phyloP scores from a whole-genome alignment of 2,329 filamentous ascomycete species.

The Penicillium sp. region DNA sequence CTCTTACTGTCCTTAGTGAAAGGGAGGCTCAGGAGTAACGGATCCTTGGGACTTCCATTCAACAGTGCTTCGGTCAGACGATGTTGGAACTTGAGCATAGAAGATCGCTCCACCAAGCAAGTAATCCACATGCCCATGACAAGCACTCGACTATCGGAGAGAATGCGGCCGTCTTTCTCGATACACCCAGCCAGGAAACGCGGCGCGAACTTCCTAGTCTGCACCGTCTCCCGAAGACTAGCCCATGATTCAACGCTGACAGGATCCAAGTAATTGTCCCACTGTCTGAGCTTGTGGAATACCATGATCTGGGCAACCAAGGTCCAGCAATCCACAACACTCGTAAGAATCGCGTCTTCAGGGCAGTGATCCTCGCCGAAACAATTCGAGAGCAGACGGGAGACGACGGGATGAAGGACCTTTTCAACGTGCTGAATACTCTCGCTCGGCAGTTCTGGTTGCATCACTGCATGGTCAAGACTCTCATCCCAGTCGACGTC shows the following conservation, averaged over 20 bases:
- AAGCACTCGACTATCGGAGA: constrained; percentile 49
- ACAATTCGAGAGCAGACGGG: constrained; percentile 59
- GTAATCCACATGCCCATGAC: constrained; percentile 57
- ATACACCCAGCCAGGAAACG: constrained; percentile 50
- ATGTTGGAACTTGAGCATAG: constrained; percentile 63
- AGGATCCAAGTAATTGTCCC: constrained; percentile 58
- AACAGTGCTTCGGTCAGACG: constrained; percentile 56
- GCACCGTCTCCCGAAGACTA: constrained; percentile 47
- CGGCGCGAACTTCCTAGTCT: constrained; percentile 50
- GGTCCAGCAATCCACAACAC: constrained; percentile 58
- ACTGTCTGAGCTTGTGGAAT: constrained; percentile 49
- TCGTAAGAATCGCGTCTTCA: constrained; percentile 56
- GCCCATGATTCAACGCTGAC: constrained; percentile 56
- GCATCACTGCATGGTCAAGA: constrained; percentile 49
- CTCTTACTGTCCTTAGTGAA: constrained; percentile 49
- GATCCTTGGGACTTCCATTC: constrained; percentile 48
- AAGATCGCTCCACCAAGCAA: constrained; percentile 60
- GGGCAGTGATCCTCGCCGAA: constrained; percentile 60
- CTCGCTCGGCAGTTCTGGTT: constrained; percentile 26
- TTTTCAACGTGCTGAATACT: constrained; percentile 41
- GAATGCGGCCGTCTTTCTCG: constrained; percentile 42
- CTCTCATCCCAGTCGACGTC: constrained; percentile 51
- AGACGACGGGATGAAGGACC: constrained; percentile 52
- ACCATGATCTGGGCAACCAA: constrained; percentile 52
- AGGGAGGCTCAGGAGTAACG: constrained; percentile 59